A percentile compares a stretch with the other conserved stretches of the same genome.
Evolutionary conservation across 768 basidiomycete species (phyloP).

Genomic region (Lyophyllum semitale): DNA sequence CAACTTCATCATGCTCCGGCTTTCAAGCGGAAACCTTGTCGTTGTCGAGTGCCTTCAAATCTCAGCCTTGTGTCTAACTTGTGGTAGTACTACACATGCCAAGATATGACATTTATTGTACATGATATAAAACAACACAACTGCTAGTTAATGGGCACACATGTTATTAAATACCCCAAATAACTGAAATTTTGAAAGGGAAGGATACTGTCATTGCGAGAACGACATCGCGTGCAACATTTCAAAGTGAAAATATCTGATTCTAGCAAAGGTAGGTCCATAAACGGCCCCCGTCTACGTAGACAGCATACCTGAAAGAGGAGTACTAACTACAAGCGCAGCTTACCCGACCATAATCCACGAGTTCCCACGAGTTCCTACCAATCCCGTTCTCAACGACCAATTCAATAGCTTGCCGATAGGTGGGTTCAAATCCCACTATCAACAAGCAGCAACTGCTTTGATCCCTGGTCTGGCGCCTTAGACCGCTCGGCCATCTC

Average conservation of each 20-base stretch:
- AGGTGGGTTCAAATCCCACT: not conserved
- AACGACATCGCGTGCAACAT: not conserved
- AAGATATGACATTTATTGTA: no score
- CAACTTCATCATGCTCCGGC: no score
- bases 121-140: not conserved
- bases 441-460: not conserved
- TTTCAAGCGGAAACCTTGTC: no score
- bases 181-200: not conserved
- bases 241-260: not conserved
- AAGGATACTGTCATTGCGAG: not conserved
- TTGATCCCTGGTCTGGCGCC: slow-evolving; percentile 62
- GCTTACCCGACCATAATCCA: no score
- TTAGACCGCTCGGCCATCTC: slow-evolving; percentile 90
- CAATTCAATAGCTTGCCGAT: not conserved
- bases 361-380: not conserved
- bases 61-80: no score
- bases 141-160: no score
- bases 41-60: no score
- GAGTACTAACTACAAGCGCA: no score
- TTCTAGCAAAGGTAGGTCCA: not conserved
- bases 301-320: no score
- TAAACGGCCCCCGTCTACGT: not conserved
- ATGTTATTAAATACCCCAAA: not conserved
- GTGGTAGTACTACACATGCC: no score
- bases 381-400: not conserved